Evolutionary conservation across 2,329 filamentous ascomycete species (phyloP).

Genomic region (Immersiporthe knoxdaviesiana): DNA sequence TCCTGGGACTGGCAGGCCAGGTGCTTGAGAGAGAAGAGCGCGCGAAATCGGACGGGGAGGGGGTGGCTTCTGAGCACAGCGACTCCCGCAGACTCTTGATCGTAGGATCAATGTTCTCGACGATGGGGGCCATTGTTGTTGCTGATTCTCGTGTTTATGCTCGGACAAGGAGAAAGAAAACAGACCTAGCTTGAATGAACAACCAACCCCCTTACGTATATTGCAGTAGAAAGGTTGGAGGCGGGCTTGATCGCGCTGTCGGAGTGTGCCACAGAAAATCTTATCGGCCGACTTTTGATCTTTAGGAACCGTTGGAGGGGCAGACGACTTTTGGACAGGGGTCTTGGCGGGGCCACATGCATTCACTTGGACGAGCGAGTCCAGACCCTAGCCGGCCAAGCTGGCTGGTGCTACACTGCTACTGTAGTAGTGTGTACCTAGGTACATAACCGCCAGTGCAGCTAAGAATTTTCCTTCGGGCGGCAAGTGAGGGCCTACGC

Average conservation of each 20-base stretch:
- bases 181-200: not conserved
- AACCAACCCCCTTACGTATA: not conserved
- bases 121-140: slow-evolving; percentile 34
- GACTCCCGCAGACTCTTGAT: slow-evolving; percentile 71
- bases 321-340: slow-evolving; percentile 5
- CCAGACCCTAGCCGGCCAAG: slow-evolving; percentile 2
- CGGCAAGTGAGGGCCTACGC: not conserved
- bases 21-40: slow-evolving; percentile 97
- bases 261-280: slow-evolving; percentile 10
- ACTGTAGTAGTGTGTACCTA: not conserved
- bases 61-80: slow-evolving; percentile 77
- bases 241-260: not conserved
- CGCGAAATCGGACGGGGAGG: slow-evolving; percentile 88
- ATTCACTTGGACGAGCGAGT: slow-evolving; percentile 7
- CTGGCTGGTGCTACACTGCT: not conserved
- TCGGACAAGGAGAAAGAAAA: not conserved
- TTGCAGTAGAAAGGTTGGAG: not conserved
- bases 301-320: slow-evolving; percentile 10
- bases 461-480: not conserved
- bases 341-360: slow-evolving; percentile 11
- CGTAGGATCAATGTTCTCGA: slow-evolving; percentile 43
- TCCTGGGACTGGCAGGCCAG: slow-evolving; percentile 71
- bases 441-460: not conserved
- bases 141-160: not conserved
- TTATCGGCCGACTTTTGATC: slow-evolving; percentile 10